These are phyloP conservation scores for Auricularia heimuer DNA, from an alignment of 768 basidiomycete genomes.

Conservation along the genomic window DNA sequence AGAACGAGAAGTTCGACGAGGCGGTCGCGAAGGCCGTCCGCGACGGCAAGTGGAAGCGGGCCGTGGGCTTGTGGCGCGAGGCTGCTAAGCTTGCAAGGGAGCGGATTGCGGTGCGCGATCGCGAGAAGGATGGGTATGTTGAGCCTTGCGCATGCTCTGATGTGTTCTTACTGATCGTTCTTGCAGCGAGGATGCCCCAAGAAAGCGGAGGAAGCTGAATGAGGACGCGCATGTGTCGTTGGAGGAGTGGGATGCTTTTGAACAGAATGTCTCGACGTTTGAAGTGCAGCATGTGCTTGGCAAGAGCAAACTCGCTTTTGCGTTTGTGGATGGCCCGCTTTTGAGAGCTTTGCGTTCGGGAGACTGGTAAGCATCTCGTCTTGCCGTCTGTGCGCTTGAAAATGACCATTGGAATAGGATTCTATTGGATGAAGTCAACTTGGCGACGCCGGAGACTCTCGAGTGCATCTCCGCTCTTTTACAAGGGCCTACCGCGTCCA, in stretches of 20 bases:
- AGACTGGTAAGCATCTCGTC: constrained; percentile 58
- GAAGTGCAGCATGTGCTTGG: constrained; percentile 82
- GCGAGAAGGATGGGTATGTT: background rate
- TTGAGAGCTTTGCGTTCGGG: constrained; percentile 80
- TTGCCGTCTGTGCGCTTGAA: background rate
- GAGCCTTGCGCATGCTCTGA: background rate
- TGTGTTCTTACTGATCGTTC: background rate
- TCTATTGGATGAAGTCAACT: constrained; percentile 90
- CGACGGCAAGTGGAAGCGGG: constrained; percentile 79
- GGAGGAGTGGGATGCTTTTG: constrained; percentile 57
- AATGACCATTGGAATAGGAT: constrained; percentile 44
- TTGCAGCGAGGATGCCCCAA: constrained; percentile 30
- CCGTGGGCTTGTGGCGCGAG: constrained; percentile 76
- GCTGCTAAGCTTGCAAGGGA: constrained; percentile 59
- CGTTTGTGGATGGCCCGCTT: constrained; percentile 93
- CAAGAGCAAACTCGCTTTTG: constrained; percentile 85
- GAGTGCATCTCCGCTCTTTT: constrained; percentile 87
- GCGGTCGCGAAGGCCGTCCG: constrained; percentile 72
- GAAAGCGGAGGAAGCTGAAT: constrained; percentile 64
- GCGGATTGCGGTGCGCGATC: constrained; percentile 29
- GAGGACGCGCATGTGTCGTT: constrained; percentile 33
- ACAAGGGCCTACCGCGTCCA: constrained; percentile 75
- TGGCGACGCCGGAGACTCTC: constrained; percentile 88
- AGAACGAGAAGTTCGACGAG: constrained; percentile 79
- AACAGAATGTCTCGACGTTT: constrained; percentile 63